A percentile compares a stretch with the other conserved stretches of the same genome.
phyloP scores from a whole-genome alignment of 2,329 filamentous ascomycete species.

The Waltergamsia citrina region DNA sequence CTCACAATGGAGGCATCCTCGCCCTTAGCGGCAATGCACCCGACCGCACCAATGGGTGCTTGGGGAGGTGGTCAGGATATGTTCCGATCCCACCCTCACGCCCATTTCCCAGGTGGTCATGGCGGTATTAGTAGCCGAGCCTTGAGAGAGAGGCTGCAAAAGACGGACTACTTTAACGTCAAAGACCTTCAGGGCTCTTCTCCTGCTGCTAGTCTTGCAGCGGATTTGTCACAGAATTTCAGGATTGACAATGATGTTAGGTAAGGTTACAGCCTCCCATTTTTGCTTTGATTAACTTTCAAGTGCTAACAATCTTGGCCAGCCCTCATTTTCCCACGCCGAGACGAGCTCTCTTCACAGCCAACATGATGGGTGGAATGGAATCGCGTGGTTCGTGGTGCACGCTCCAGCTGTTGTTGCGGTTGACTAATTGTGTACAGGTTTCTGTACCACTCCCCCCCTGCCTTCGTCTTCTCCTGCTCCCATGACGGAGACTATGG shows the following conservation, averaged over 20 bases:
- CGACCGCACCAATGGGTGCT: constrained; percentile 48
- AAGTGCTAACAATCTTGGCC: not conserved
- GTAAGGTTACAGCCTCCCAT: no score
- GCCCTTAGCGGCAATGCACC: constrained; percentile 87
- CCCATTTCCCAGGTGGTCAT: constrained; percentile 26
- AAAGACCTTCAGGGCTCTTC: constrained; percentile 77
- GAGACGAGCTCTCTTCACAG: constrained; percentile 29
- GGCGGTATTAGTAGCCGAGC: constrained; percentile 46
- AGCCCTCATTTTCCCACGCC: constrained; percentile 32
- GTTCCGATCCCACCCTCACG: constrained; percentile 38
- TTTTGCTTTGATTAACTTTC: constrained; percentile 40
- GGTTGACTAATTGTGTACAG: constrained; percentile 26
- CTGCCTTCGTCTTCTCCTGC: constrained; percentile 75
- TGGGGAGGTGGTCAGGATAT: constrained; percentile 44
- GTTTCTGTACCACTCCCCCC: constrained; percentile 74
- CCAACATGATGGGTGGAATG: constrained; percentile 24
- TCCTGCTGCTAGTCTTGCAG: constrained; percentile 81
- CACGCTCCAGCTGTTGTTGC: constrained; percentile 2
- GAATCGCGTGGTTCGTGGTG: constrained; percentile 21
- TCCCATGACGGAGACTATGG: constrained; percentile 68
- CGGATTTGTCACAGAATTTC: constrained; percentile 94
- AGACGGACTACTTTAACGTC: constrained; percentile 72
- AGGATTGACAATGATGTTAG: constrained; percentile 78
- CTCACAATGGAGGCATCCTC: constrained; percentile 81
- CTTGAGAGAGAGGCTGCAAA: constrained; percentile 65